Conservation (phyloP, 2,329 filamentous ascomycete genomes). For the Monilinia laxa region DNA sequence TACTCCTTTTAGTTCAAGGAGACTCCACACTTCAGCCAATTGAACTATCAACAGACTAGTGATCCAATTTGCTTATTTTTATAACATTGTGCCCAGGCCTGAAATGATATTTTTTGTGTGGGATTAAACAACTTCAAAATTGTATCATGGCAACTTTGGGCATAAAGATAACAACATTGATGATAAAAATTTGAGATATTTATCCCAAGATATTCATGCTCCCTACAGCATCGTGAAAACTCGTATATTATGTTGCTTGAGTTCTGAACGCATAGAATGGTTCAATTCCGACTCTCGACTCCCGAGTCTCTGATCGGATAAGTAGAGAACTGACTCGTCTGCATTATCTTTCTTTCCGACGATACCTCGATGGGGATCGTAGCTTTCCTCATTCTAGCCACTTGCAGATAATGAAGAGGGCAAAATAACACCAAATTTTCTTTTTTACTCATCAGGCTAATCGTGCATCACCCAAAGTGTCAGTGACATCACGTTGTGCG, state of each 20-base stretch:
- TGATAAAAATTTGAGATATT: not conserved
- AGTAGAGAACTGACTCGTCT: not conserved
- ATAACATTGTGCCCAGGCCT: not conserved
- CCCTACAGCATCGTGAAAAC: not conserved
- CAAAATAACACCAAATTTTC: not conserved
- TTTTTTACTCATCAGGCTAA: not conserved
- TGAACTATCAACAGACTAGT: not conserved
- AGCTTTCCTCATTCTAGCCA: not conserved
- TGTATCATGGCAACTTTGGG: not conserved
- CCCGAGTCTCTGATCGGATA: not conserved
- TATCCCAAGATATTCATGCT: not conserved
- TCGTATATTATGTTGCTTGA: not conserved
- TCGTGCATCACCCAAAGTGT: slow-evolving; percentile 12
- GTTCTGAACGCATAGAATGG: not conserved
- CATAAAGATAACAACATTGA: not conserved
- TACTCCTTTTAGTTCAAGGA: not conserved
- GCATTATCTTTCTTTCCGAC: not conserved
- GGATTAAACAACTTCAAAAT: not conserved
- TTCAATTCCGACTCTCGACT: not conserved
- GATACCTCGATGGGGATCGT: not conserved
- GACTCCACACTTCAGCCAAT: not conserved
- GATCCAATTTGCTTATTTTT: not conserved
- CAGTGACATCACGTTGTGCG: slow-evolving; percentile 22
- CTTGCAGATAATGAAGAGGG: not conserved
- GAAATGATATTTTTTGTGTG: not conserved